A percentile compares a stretch with the other conserved stretches of the same genome.
Conservation (phyloP, 768 basidiomycete genomes). For the Coprinopsis marcescibilis region DNA sequence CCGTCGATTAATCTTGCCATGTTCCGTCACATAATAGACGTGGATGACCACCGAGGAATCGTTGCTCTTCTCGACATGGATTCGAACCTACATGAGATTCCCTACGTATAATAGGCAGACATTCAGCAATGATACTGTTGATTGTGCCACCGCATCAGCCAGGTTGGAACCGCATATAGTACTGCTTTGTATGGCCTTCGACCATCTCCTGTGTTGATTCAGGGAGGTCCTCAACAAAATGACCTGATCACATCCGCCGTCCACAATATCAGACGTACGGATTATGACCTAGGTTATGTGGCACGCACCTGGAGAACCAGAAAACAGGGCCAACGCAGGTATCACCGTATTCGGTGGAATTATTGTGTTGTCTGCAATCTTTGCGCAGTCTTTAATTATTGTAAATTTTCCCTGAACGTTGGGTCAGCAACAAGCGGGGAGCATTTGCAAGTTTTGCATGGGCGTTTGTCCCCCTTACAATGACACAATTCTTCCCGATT, state of each 20-base stretch:
- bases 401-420: conserved; percentile 81
- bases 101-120: too few relatives aligned
- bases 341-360: conserved; percentile 91
- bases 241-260: conserved; percentile 47
- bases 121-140: conserved; percentile 13
- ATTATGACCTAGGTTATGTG: background rate
- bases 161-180: conserved; percentile 79
- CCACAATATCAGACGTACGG: background rate
- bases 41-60: too few relatives aligned
- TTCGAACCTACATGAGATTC: too few relatives aligned
- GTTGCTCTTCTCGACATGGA: too few relatives aligned
- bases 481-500: conserved; percentile 93
- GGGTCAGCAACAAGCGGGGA: background rate
- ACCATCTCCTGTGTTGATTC: conserved; percentile 93
- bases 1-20: too few relatives aligned
- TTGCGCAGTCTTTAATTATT: conserved; percentile 93
- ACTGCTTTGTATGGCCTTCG: conserved; percentile 79
- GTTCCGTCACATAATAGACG: too few relatives aligned
- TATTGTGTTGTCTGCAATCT: conserved; percentile 84
- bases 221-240: conserved; percentile 77
- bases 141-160: background rate
- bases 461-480: conserved; percentile 66
- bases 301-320: conserved; percentile 79
- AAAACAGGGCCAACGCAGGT: conserved; percentile 78
- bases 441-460: too few relatives aligned